Evolutionary conservation across 257 asterid genomes (phyloP).

Genomic region (Solanum bulbocastanum): DNA sequence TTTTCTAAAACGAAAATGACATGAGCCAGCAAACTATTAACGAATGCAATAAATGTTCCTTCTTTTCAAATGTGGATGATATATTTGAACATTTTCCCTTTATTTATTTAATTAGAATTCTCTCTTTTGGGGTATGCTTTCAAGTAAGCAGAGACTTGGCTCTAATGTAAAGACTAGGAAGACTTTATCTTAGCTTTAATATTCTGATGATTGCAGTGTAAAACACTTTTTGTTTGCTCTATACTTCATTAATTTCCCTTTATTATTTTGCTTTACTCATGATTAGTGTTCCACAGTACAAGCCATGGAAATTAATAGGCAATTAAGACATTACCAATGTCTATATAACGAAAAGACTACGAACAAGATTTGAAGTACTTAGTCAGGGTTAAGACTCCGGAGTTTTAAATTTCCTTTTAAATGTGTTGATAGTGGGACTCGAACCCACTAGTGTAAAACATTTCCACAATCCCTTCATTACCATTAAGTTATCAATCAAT

Average conservation of each 20-base stretch:
- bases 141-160: conserved; percentile 21
- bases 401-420: too few species aligned
- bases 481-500: too few species aligned
- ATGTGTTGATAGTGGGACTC: too few species aligned
- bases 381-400: too few species aligned
- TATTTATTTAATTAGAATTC: background rate
- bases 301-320: background rate
- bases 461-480: too few species aligned
- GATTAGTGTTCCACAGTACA: background rate
- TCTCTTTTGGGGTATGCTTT: conserved; percentile 5
- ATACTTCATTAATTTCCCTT: background rate
- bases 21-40: background rate
- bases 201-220: conserved; percentile 35
- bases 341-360: too few species aligned
- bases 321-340: background rate
- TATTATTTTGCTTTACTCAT: background rate
- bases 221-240: conserved; percentile 18
- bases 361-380: too few species aligned
- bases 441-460: too few species aligned
- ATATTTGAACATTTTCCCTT: too few species aligned
- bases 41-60: fast-evolving
- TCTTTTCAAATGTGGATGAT: too few species aligned
- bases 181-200: conserved; percentile 4
- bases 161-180: conserved; percentile 18
- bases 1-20: too few species aligned